A percentile compares a stretch with the other conserved stretches of the same genome.
These are phyloP conservation scores for Anthracocystis panici-leucophaei DNA, from an alignment of 1,284 basidiomycete species.

Conservation along the genomic window DNA sequence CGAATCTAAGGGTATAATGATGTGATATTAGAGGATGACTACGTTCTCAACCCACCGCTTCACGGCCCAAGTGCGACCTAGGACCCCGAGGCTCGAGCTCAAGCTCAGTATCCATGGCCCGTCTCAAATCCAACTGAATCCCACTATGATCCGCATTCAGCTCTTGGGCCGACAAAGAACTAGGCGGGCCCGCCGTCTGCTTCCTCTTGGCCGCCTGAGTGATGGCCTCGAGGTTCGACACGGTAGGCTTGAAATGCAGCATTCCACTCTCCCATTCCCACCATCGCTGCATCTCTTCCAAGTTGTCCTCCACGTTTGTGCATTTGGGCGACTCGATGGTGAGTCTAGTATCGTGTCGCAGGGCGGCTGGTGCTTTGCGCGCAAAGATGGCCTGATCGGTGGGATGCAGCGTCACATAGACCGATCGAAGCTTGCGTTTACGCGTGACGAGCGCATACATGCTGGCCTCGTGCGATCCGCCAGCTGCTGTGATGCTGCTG, in stretches of 20 bases:
- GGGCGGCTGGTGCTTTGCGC: slow-evolving; percentile 37
- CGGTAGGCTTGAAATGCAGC: slow-evolving; percentile 52
- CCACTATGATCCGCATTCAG: slow-evolving; percentile 50
- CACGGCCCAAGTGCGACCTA: background rate
- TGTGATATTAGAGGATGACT: background rate
- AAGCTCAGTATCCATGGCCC: slow-evolving; percentile 47
- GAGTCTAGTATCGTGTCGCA: slow-evolving; percentile 42
- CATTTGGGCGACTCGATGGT: slow-evolving; percentile 51
- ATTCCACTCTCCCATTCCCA: slow-evolving; percentile 53
- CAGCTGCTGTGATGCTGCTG: slow-evolving; percentile 20
- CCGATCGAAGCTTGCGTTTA: slow-evolving; percentile 49
- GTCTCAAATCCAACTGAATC: slow-evolving; percentile 40
- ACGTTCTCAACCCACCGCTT: background rate
- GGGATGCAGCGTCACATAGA: slow-evolving; percentile 48
- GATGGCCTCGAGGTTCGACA: slow-evolving; percentile 47
- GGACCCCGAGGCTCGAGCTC: slow-evolving; percentile 35
- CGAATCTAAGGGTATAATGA: background rate
- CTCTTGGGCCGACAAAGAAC: slow-evolving; percentile 40
- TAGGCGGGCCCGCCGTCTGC: slow-evolving; percentile 31
- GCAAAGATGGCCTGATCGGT: slow-evolving; percentile 54
- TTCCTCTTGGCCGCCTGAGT: slow-evolving; percentile 36
- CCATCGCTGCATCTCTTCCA: slow-evolving; percentile 53
- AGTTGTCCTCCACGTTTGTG: slow-evolving; percentile 43
- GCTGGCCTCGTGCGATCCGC: slow-evolving; percentile 39
- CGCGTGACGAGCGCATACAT: slow-evolving; percentile 45